Base-by-base conservation (phyloP, 768 basidiomycete species). In the Xerocomellus intermedius region DNA sequence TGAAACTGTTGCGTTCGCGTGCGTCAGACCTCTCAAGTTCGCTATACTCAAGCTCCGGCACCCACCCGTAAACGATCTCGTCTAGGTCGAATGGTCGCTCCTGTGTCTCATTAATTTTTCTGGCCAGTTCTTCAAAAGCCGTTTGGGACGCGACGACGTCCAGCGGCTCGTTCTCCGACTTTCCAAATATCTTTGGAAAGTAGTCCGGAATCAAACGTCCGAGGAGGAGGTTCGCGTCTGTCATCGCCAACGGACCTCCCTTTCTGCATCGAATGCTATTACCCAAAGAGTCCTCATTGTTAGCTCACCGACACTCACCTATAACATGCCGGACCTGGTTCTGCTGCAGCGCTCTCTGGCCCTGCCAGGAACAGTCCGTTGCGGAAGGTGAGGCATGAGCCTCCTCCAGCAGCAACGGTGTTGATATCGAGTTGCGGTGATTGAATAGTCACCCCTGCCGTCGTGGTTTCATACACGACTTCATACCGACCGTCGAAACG, bases 111-210 rank as follows among this genome's bases (percentile, higher is more conserved):
- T 94, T 94, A 67, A 97, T 90, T 51, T 87, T 81, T 48, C 77
- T 69, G 0, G 82, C 80, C 6, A 96, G 67, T 49, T 76, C 74
- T 62, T 89, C 86, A 59, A 97, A 94, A 8, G 83, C 82, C 1
- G 60, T 63, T 16, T 74, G 70, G 2, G 90, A 86, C 2, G 91
- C 92, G 24, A 88, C 81, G 5, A 79, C 73, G 65, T 97, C 93
- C 22, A 97, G 73, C 3, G 88, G 81, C 64, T 97, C 91, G 63
- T 89, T 85, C 71, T 94, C 95, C 2, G 82, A 83, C 64, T 88
- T 86, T 22, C 95, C 94, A 63, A 97, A 98, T 54, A 96, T 97
- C 71, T 93, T 94, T 2, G 94, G 94, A 77, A 97, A 97, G 69
- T 88, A 92, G 54, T 90, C 87, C 0, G 94, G 91, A 8, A 97